Conservation (phyloP, 441 rosid genomes). For the Croton laevigatus region DNA sequence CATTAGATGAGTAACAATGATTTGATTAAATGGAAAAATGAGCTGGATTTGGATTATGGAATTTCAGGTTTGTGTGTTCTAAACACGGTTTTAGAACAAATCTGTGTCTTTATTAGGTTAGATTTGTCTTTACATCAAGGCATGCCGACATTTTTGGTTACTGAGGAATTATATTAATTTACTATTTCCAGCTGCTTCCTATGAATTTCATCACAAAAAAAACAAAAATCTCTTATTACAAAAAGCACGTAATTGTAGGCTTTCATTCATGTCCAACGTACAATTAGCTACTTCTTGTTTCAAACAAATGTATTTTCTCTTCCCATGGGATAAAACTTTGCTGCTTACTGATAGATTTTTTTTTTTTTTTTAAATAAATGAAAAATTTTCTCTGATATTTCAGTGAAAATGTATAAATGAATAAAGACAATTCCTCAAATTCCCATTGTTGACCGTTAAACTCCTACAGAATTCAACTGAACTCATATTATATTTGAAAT, state of each 20-base stretch:
- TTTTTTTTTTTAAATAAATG: too few relatives aligned
- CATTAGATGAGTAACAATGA: not conserved
- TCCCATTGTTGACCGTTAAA: too few relatives aligned
- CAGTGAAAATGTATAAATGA: too few relatives aligned
- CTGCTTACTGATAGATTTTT: too few relatives aligned
- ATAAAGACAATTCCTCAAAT: too few relatives aligned
- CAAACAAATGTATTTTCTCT: too few relatives aligned
- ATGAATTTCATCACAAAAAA: slow-evolving; percentile 12
- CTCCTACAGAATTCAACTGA: too few relatives aligned
- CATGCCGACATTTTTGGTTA: slow-evolving; percentile 30
- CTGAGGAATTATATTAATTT: too few relatives aligned
- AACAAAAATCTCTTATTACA: not conserved
- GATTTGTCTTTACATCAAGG: slow-evolving; percentile 21
- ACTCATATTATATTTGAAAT: too few relatives aligned
- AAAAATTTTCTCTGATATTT: too few relatives aligned
- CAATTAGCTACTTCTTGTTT: too few relatives aligned
- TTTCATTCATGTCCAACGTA: not conserved
- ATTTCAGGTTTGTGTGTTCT: not conserved
- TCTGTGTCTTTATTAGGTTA: slow-evolving; percentile 24
- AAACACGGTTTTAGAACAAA: slow-evolving; percentile 16
- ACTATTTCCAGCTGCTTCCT: not conserved
- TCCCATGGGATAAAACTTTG: not conserved
- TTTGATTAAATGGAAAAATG: slow-evolving; percentile 13
- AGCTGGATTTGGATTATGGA: slow-evolving; percentile 21
- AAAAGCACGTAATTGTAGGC: not conserved